phyloP scores from a whole-genome alignment of 257 asterid species.

The Hygrophila difformis region DNA sequence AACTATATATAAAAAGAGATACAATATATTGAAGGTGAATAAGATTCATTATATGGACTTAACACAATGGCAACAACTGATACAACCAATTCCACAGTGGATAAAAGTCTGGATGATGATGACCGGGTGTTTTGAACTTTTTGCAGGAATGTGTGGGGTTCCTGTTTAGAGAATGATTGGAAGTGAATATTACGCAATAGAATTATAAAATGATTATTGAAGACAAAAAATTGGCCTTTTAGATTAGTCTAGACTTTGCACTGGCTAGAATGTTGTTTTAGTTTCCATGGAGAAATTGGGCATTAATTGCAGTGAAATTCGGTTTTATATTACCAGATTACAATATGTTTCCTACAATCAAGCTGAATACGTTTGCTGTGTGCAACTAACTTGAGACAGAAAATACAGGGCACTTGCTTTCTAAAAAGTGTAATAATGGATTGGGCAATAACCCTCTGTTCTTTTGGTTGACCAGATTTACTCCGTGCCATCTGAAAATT shows the following conservation, averaged over 20 bases:
- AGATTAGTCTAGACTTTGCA: not conserved
- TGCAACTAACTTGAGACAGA: not conserved
- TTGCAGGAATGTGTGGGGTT: not conserved
- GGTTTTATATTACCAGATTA: not conserved
- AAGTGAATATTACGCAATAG: not conserved
- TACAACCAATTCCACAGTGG: no score
- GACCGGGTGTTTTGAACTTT: no score
- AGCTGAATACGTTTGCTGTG: not conserved
- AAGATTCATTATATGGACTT: no score
- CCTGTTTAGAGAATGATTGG: not conserved
- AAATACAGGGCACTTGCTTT: no score
- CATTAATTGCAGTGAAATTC: no score
- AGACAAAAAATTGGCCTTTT: not conserved
- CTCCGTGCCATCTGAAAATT: not conserved
- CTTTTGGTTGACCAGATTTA: no score
- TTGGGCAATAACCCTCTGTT: not conserved
- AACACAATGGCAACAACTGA: no score
- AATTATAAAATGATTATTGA: not conserved
- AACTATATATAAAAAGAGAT: no score
- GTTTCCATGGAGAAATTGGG: no score
- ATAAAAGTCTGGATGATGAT: no score
- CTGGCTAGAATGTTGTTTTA: not conserved
- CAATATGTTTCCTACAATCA: conserved; percentile 2
- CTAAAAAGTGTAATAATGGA: not conserved
- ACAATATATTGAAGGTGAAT: no score